These are phyloP conservation scores for Brassica juncea DNA, from an alignment of 345 rosid genomes.

Conservation along the genomic window DNA sequence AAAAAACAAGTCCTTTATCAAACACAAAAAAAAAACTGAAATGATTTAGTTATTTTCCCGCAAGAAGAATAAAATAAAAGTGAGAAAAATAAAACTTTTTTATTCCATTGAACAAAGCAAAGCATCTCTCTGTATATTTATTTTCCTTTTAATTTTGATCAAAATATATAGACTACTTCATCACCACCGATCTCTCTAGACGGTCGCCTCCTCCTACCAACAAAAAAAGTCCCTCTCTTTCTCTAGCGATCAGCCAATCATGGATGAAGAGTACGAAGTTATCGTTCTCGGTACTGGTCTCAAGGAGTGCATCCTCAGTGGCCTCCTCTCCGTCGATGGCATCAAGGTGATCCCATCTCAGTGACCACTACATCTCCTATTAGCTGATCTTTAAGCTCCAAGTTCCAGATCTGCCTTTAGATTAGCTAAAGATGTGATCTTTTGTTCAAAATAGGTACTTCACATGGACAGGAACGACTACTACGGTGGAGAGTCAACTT, in stretches of 20 bases:
- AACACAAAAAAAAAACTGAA: not conserved
- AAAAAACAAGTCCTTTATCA: no score
- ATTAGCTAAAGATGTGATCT: not conserved
- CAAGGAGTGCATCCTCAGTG: slow-evolving; percentile 99
- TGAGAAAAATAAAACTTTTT: not conserved
- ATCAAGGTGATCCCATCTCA: slow-evolving; percentile 59
- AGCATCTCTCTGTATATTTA: slow-evolving; percentile 20
- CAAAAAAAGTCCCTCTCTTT: slow-evolving; percentile 9
- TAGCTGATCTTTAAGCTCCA: not conserved
- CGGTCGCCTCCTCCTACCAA: slow-evolving; percentile 1
- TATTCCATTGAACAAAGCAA: slow-evolving; percentile 1
- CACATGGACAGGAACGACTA: slow-evolving; percentile 99
- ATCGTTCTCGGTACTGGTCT: slow-evolving; percentile 96
- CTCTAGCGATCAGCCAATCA: slow-evolving; percentile 37
- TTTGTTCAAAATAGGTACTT: slow-evolving; percentile 58
- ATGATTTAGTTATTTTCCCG: not conserved
- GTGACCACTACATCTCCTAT: not conserved
- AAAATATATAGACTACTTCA: no score
- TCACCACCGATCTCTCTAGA: slow-evolving; percentile 25
- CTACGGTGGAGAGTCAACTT: slow-evolving; percentile 98
- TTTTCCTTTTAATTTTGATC: no score
- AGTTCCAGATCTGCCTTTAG: not conserved
- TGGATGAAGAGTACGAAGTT: slow-evolving; percentile 97
- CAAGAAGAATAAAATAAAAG: not conserved
- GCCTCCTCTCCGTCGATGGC: slow-evolving; percentile 98